Evolutionary conservation across 768 basidiomycete genomes (phyloP), one percentile per base, ranked within the genome.

Genomic region (Mycena sanguinolenta): DNA sequence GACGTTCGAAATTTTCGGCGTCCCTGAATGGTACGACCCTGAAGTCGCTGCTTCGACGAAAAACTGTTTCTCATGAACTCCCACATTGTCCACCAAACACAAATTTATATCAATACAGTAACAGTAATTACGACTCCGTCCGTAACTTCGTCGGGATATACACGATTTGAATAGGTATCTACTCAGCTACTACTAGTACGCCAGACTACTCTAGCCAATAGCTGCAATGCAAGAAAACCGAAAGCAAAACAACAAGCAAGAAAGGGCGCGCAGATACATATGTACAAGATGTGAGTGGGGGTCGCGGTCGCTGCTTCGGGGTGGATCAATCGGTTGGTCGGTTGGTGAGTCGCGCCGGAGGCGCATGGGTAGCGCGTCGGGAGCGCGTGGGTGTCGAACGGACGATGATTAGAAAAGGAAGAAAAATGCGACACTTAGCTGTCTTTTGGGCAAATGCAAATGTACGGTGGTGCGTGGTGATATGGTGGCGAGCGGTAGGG

Each of bases 391-490:
- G 17, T 13, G 63, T 64, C 54, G 54, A 64, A 54, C 63, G 44
- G 54, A 64, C 63, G n/a, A 63, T 44, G 30, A 60, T 44, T n/a
- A 64, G 39, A 44, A 46, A 39, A 49, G 7, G 61, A 63, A 21
- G n/a, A 52, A 21, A 63, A 63, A 63, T 19, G 39, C 7, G 50
- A 63, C 49, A 63, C 61, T 63, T 63, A 63, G 34, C 61, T 23
- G 46, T 34, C 27, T n/a, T 39, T 63, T 52, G n/a, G n/a, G n/a
- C n/a, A n/a, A 38, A 28, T 36, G 61, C 28, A 28, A 19, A 46
- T 44, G 2, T 28, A 28, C 4, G n/a, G 59, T 19, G 39, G 36
- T 28, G 34, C 36, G 39, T 19, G n/a, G 25, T 42, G 6, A 21
- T 44, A 19, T n/a, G n/a, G n/a, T n/a, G n/a, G n/a, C n/a, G n/a